Conservation (phyloP, 139 green algal genomes). For the Coelastrella sp. region DNA sequence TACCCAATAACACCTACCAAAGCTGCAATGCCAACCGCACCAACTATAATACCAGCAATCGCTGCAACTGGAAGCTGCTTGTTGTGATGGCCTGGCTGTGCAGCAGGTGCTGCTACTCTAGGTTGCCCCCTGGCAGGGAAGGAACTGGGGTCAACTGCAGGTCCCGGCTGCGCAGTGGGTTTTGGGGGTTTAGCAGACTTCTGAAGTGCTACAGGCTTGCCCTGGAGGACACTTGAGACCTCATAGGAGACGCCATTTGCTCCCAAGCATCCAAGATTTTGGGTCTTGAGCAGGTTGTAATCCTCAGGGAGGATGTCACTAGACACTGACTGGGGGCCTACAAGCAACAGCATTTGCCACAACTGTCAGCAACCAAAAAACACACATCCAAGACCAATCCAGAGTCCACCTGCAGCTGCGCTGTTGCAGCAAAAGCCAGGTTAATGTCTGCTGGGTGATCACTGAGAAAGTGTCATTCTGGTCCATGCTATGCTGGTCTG, state of each 20-base stretch:
- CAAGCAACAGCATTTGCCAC: too few species aligned
- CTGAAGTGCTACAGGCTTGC: slow-evolving; percentile 9
- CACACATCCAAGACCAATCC: too few species aligned
- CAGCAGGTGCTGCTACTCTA: background rate
- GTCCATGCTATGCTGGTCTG: too few species aligned
- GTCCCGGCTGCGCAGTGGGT: background rate
- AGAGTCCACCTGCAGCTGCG: too few species aligned
- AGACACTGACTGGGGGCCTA: background rate
- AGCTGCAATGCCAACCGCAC: background rate
- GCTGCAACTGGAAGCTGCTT: background rate
- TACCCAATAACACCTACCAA: slow-evolving; percentile 27
- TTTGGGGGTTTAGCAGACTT: background rate
- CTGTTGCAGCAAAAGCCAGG: too few species aligned
- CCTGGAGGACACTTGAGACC: slow-evolving; percentile 35
- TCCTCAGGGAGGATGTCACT: slow-evolving; percentile 1
- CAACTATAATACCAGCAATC: slow-evolving; percentile 18
- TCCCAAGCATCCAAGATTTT: slow-evolving; percentile 17
- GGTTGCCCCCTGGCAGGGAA: background rate
- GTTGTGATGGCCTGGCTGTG: background rate
- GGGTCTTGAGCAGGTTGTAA: background rate
- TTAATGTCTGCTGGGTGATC: too few species aligned
- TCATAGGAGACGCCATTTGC: slow-evolving; percentile 22
- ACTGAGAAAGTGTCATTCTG: too few species aligned
- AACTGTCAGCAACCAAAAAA: too few species aligned
- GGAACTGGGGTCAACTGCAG: too few species aligned